These are phyloP conservation scores for Tulasnella sp. DNA, from an alignment of 768 basidiomycete species.

Conservation along the genomic window DNA sequence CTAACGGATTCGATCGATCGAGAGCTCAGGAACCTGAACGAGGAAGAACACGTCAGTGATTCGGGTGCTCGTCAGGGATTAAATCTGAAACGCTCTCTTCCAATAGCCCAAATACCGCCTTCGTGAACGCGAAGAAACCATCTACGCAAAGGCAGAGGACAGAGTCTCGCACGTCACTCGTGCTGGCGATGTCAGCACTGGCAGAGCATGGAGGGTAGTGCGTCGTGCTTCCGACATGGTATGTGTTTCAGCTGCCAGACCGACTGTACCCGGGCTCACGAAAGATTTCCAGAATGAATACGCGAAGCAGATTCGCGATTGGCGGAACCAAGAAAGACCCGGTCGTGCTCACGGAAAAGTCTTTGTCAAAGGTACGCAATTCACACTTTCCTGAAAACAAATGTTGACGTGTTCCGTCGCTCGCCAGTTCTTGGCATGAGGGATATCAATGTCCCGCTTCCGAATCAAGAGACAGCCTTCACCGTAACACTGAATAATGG, in stretches of 20 bases:
- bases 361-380: slow-evolving; percentile 79
- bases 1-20: slow-evolving; percentile 52
- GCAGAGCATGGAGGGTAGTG: slow-evolving; percentile 83
- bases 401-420: slow-evolving; percentile 16
- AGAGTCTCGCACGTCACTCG: slow-evolving; percentile 69
- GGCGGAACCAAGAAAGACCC: slow-evolving; percentile 70
- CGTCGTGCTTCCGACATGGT: slow-evolving; percentile 95
- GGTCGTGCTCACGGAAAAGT: slow-evolving; percentile 89
- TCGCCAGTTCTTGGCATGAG: slow-evolving; percentile 72
- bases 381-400: slow-evolving; percentile 25
- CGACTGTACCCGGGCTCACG: neutral
- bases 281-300: slow-evolving; percentile 77
- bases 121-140: slow-evolving; percentile 71
- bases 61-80: neutral
- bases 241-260: slow-evolving; percentile 38
- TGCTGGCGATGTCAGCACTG: slow-evolving; percentile 81
- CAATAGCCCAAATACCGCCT: slow-evolving; percentile 73
- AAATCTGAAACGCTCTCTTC: slow-evolving; percentile 27
- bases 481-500: slow-evolving; percentile 94
- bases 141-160: slow-evolving; percentile 78
- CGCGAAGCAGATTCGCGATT: slow-evolving; percentile 84
- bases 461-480: slow-evolving; percentile 70
- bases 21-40: slow-evolving; percentile 58
- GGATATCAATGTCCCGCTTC: slow-evolving; percentile 75
- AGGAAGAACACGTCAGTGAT: slow-evolving; percentile 46